Percentiles rank a stretch among this genome's conserved stretches.
Conservation (phyloP, 1,284 basidiomycete genomes). For the Boletus holoroseus region DNA sequence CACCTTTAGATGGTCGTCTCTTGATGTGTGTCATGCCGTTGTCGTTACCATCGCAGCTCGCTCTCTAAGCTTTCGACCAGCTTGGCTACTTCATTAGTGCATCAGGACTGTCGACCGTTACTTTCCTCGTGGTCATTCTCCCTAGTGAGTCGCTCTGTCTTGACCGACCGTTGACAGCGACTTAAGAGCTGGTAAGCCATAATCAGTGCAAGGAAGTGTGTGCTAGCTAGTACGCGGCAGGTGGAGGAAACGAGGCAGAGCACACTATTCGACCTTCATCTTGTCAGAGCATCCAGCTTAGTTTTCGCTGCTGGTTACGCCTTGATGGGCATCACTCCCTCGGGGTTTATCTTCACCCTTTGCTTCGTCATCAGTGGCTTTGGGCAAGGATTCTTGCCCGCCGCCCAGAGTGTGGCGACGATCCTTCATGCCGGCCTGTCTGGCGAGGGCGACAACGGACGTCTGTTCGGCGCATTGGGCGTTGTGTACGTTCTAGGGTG, state of each 20-base stretch:
- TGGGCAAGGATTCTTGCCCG: background rate
- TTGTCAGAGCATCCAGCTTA: background rate
- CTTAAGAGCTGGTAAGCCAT: background rate
- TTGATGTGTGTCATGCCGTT: background rate
- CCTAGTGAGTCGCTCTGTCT: background rate
- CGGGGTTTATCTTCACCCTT: background rate
- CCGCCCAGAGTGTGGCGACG: constrained; percentile 3
- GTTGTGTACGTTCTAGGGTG: constrained; percentile 7
- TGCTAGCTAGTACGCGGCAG: background rate
- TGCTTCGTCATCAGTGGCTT: constrained; percentile 1
- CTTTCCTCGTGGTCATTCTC: background rate
- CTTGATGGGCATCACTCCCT: background rate
- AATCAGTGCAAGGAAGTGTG: background rate
- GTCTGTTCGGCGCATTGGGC: constrained; percentile 6
- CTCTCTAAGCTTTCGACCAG: background rate
- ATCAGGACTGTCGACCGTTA: constrained; percentile 3
- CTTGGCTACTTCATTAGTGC: constrained; percentile 7
- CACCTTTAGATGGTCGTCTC: constrained; percentile 1
- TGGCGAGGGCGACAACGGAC: background rate
- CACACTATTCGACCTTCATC: background rate
- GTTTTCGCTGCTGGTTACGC: background rate
- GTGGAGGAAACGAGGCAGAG: background rate
- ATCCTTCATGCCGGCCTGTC: background rate
- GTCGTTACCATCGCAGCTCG: background rate
- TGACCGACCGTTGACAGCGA: background rate